A percentile compares a stretch with the other conserved stretches of the same genome.
phyloP scores from a whole-genome alignment of 306 rosid genomes.

The Cicer cuneatum region DNA sequence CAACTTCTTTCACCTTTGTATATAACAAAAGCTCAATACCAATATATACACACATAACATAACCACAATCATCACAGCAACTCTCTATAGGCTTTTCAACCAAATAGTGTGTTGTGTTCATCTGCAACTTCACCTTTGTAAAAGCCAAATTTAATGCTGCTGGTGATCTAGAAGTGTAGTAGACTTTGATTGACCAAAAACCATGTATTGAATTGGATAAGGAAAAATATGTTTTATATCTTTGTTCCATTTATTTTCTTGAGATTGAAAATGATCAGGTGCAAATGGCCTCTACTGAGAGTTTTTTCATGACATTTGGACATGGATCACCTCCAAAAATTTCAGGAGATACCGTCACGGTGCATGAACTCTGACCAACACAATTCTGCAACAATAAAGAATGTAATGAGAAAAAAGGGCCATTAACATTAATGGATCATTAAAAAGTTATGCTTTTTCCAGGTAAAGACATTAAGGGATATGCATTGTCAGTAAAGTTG shows the following conservation, averaged over 20 bases:
- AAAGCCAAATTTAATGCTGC: slow-evolving; percentile 65
- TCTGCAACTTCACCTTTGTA: slow-evolving; percentile 89
- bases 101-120: slow-evolving; percentile 78
- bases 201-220: slow-evolving; percentile 32
- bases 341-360: slow-evolving; percentile 79
- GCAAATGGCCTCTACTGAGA: slow-evolving; percentile 89
- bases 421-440: too few relatives aligned
- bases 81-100: slow-evolving; percentile 61
- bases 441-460: too few relatives aligned
- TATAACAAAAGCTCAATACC: slow-evolving; percentile 47
- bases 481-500: too few relatives aligned
- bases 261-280: slow-evolving; percentile 60
- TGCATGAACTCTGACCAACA: slow-evolving; percentile 79
- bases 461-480: too few relatives aligned
- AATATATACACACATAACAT: slow-evolving; percentile 52
- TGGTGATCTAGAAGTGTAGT: slow-evolving; percentile 46
- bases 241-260: slow-evolving; percentile 42
- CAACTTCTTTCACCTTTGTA: slow-evolving; percentile 39
- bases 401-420: neutral
- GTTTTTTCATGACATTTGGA: slow-evolving; percentile 90
- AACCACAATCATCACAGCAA: slow-evolving; percentile 56
- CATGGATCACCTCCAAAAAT: slow-evolving; percentile 98
- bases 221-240: slow-evolving; percentile 38
- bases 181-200: slow-evolving; percentile 45
- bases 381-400: slow-evolving; percentile 71